Percentiles rank a stretch among this genome's conserved stretches.
phyloP scores from a whole-genome alignment of 2,329 filamentous ascomycete genomes.

The Tolypocladium pustulatum region DNA sequence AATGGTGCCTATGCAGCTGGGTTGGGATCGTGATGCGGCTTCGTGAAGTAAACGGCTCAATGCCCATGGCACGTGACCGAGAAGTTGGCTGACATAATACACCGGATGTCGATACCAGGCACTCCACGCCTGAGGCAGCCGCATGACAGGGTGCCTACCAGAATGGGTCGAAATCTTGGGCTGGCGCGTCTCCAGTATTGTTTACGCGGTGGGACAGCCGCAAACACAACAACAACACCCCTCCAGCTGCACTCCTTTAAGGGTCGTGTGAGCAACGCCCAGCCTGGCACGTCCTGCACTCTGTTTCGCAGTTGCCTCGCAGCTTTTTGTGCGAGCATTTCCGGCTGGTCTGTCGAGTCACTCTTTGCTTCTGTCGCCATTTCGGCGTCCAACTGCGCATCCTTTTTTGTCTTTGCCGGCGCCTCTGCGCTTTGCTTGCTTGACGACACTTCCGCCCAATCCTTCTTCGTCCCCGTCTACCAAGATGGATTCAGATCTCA shows the following conservation, averaged over 20 bases:
- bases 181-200: conserved; percentile 7
- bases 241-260: conserved; percentile 7
- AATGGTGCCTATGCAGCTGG: neutral
- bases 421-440: conserved; percentile 8
- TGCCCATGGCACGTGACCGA: neutral
- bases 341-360: conserved; percentile 8
- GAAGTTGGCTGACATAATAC: too few relatives aligned
- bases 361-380: conserved; percentile 7
- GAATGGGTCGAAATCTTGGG: neutral
- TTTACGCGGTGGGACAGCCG: conserved; percentile 14
- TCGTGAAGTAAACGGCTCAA: neutral
- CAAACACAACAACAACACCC: conserved; percentile 17
- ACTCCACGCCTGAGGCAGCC: conserved; percentile 3
- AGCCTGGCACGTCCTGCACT: conserved; percentile 10
- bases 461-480: neutral
- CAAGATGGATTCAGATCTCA: conserved; percentile 45
- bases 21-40: neutral
- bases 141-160: neutral
- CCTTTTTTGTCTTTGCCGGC: conserved; percentile 9
- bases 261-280: conserved; percentile 9
- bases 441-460: neutral
- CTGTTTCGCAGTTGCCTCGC: conserved; percentile 10
- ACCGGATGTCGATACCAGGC: neutral
- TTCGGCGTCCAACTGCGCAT: conserved; percentile 10
- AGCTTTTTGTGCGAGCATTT: conserved; percentile 12